phyloP scores from a whole-genome alignment of 176 grass and related monocot species.

The Urochloa ruziziensis region DNA sequence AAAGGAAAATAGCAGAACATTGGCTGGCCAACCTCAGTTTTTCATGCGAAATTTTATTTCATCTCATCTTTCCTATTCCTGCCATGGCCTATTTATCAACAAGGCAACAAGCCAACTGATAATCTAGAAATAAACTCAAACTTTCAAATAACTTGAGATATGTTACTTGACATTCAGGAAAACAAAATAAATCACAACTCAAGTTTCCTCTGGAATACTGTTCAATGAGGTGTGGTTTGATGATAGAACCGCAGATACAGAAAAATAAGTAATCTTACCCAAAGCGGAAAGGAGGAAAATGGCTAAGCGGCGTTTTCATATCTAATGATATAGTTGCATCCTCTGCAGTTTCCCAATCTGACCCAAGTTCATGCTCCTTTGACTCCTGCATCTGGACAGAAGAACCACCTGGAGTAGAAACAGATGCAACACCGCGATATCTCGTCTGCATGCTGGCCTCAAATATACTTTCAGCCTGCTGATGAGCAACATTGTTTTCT shows the following conservation, averaged over 20 bases:
- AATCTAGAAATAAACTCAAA: background rate
- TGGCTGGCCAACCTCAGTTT: background rate
- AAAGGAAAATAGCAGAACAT: conserved; percentile 25
- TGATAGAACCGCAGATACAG: background rate
- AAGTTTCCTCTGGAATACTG: background rate
- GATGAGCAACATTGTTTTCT: conserved; percentile 41
- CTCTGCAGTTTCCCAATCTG: conserved; percentile 69
- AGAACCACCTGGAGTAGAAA: conserved; percentile 63
- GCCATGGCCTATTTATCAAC: background rate
- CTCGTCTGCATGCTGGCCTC: conserved; percentile 54
- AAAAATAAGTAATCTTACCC: conserved; percentile 58
- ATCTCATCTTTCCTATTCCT: background rate
- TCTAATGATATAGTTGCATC: conserved; percentile 80
- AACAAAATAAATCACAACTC: conserved; percentile 3
- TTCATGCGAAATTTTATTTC: background rate
- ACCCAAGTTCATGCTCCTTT: conserved; percentile 61
- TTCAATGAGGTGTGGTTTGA: background rate
- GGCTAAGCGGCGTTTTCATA: conserved; percentile 89
- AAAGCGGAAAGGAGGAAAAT: conserved; percentile 96
- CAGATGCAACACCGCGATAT: conserved; percentile 49
- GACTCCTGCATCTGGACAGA: conserved; percentile 72
- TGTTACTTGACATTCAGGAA: background rate
- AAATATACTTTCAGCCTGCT: conserved; percentile 54
- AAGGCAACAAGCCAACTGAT: background rate
- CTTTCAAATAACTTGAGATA: background rate